Conservation (phyloP, 2,329 filamentous ascomycete species). For the Pseudogymnoascus sp. region DNA sequence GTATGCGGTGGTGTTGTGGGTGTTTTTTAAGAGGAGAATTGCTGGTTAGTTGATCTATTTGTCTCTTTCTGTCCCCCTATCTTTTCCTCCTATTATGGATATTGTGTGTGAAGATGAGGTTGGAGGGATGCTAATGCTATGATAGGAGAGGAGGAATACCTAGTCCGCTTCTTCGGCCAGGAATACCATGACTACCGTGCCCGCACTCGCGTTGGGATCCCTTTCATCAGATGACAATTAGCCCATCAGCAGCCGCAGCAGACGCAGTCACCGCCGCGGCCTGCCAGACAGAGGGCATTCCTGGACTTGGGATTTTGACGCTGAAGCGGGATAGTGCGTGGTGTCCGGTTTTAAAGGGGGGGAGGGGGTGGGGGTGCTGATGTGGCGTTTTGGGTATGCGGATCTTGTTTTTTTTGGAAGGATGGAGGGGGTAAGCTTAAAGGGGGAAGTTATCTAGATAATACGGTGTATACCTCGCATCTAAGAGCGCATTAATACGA, state of each 20-base stretch:
- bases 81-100: background rate
- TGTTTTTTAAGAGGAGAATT: slow-evolving; percentile 73
- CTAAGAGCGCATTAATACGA: background rate
- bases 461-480: background rate
- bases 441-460: background rate
- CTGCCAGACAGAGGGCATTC: background rate
- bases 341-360: background rate
- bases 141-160: slow-evolving; percentile 65
- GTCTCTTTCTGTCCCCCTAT: slow-evolving; percentile 4
- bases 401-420: background rate
- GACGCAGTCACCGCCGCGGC: background rate
- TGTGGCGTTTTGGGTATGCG: background rate
- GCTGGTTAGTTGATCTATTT: slow-evolving; percentile 38
- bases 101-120: background rate
- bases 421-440: background rate
- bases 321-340: background rate
- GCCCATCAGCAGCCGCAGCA: background rate
- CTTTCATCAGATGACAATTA: slow-evolving; percentile 48
- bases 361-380: background rate
- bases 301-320: background rate
- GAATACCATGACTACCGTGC: slow-evolving; percentile 70
- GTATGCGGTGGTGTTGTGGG: slow-evolving; percentile 72
- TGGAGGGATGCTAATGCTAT: slow-evolving; percentile 9
- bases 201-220: slow-evolving; percentile 69
- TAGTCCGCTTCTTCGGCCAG: slow-evolving; percentile 75